Evolutionary conservation across 208 protist species (phyloP).

Genomic region (Herpetomonas muscarum): DNA sequence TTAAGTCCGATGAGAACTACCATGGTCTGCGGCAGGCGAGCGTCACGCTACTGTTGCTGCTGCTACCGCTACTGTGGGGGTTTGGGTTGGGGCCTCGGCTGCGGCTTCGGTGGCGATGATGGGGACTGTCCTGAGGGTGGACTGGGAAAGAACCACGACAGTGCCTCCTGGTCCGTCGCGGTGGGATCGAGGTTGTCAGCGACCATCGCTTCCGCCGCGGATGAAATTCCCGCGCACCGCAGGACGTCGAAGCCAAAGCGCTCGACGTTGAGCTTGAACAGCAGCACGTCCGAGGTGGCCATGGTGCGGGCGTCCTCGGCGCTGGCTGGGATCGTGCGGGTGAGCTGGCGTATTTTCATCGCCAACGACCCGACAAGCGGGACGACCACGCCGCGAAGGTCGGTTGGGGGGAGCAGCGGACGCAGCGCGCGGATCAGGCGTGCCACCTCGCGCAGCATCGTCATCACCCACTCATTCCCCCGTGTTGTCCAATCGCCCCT

Average conservation of each 20-base stretch:
- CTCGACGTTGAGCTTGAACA: constrained; percentile 90
- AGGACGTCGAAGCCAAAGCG: constrained; percentile 88
- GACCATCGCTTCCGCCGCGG: constrained; percentile 33
- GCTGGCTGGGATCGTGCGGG: constrained; percentile 27
- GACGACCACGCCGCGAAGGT: constrained; percentile 65
- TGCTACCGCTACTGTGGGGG: not conserved
- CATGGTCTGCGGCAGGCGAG: too few species aligned
- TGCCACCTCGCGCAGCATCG: constrained; percentile 81
- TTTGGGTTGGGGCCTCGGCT: not conserved
- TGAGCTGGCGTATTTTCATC: constrained; percentile 56
- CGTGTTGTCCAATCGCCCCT: constrained; percentile 39
- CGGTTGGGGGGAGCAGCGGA: constrained; percentile 52
- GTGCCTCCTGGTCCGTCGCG: constrained; percentile 49
- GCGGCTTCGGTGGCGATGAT: too few species aligned
- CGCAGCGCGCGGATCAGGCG: constrained; percentile 60
- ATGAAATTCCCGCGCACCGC: constrained; percentile 43
- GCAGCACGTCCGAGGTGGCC: constrained; percentile 63
- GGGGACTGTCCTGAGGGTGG: too few species aligned
- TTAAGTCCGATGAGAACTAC: not conserved
- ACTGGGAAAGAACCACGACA: constrained; percentile 69
- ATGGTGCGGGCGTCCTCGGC: constrained; percentile 22
- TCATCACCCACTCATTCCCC: constrained; percentile 88
- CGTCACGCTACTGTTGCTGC: too few species aligned
- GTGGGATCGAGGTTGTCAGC: constrained; percentile 25
- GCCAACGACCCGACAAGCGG: constrained; percentile 70